Base-by-base conservation (phyloP, 768 basidiomycete species). In the Paxillus involutus region DNA sequence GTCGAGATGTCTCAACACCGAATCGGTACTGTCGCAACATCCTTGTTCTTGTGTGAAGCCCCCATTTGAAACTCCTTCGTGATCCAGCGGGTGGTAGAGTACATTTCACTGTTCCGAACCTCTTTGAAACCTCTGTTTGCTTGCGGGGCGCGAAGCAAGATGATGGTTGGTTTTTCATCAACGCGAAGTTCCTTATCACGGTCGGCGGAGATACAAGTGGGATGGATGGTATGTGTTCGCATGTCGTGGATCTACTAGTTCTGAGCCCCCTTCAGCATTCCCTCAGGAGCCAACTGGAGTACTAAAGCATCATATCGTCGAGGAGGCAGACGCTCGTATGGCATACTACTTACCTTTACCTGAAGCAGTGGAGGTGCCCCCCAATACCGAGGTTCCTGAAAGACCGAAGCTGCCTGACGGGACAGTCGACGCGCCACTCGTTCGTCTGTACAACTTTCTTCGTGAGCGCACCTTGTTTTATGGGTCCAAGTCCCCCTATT, bases 151-250 rank as follows among this genome's bases (percentile, higher is more conserved):
- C 82, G 17, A 79, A 83, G 55, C 73, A 75, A 56, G 75, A 80
- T 44, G 89, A 91, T 56, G 84, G 86, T 2, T 97, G 94, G 94
- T 94, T 94, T 70, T 87, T 92, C 58, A 85, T 90, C 19, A 73
- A 82, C 53, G 86, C 88, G 0, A 85, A 88, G 62, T 92, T 93
- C 62, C 73, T 87, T 29, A 81, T 92, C 42, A 83, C 72, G 32
- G 78, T 91, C 6, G 85, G 86, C 14, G 89, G 90, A 12, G 89
- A 90, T 65, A 73, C 83, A 39, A 88, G 86, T 35, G 83, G 83
- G 12, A 73, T 84, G 52, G 85, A 91, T 79, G 88, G 89, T 86
- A 58, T 19, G 62, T 55, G 10, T 29, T 10, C 16, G 19, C 17
- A 30, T 35, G 35, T 21, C 11, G 13, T 39, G 26, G 17, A 13